Conservation (phyloP, 106 monocot genomes). For the Hemerocallis citrina region DNA sequence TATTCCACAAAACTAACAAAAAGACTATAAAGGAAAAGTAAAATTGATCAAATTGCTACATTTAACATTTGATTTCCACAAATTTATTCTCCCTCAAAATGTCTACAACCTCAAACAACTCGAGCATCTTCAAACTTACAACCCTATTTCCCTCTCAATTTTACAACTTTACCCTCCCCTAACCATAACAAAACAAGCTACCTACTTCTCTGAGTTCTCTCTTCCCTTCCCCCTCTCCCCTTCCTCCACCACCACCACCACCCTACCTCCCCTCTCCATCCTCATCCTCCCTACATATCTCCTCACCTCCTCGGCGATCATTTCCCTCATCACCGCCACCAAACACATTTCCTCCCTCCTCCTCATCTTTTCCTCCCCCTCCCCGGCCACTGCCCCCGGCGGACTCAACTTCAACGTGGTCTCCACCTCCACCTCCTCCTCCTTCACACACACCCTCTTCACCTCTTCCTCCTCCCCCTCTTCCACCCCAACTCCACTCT, state of each 20-base stretch:
- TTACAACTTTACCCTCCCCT: too few species aligned
- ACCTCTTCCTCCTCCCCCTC: not conserved
- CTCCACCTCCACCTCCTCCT: not conserved
- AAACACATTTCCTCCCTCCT: not conserved
- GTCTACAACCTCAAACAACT: too few species aligned
- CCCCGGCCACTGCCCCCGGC: not conserved
- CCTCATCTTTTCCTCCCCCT: not conserved
- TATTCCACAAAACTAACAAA: too few species aligned
- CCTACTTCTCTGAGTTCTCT: too few species aligned
- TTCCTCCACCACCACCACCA: not conserved
- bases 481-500: not conserved
- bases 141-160: too few species aligned
- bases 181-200: too few species aligned
- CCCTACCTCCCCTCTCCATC: not conserved
- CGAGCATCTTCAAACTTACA: too few species aligned
- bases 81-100: too few species aligned
- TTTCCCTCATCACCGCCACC: constrained; percentile 24
- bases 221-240: not conserved
- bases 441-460: not conserved
- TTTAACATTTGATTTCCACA: too few species aligned
- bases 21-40: too few species aligned
- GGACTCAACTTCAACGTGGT: constrained; percentile 14
- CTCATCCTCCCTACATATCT: constrained; percentile 13
- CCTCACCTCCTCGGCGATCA: constrained; percentile 41
- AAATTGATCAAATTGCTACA: too few species aligned